Evolutionary conservation across 1,284 basidiomycete genomes (phyloP), one percentile per base, ranked within the genome.

Genomic region (Microbotryum intermedium): DNA sequence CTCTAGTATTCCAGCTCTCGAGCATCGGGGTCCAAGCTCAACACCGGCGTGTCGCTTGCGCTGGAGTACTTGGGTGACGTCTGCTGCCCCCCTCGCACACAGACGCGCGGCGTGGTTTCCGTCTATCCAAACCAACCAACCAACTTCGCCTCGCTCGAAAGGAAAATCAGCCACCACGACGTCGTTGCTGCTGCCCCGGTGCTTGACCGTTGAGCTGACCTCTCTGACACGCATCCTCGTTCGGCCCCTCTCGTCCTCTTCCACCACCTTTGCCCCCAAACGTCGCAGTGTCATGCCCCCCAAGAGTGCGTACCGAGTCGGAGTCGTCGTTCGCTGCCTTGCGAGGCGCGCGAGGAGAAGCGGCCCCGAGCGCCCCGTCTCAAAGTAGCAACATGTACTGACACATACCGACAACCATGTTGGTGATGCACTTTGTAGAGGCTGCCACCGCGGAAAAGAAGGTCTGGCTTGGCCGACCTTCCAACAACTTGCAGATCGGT

Each of bases 401-500:
- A 39, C 34, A 16, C 34, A 16, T 16, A 18, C 34, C 34, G n/a
- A 21, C 46, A 18, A 88, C 77, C 74, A 92, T 91, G 87, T 85
- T 89, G 16, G 90, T 90, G 10, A 90, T 13, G 16, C 23, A 13
- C 7, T 52, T n/a, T 43, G 29, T 90, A 78, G 79, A 79, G 76
- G 82, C 83, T 58, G 78, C 79, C 59, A 79, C 73, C 30, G 79
- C 79, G 43, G 88, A 90, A 78, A 93, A 92, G 79, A 93, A 90
- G 77, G 77, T 80, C 45, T 77, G 92, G 28, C 84, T 97, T 51
- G 92, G 92, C 51, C 80, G 91, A 65, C 92, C 93, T 45, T 82
- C 87, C 65, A 97, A 97, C 79, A 95, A 95, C 79, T 80, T 73
- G 25, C 58, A 91, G 82, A 88, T 94, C 72, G 92, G 91, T 76